Evolutionary conservation across 2,329 filamentous ascomycete species (phyloP).

Genomic region (Sphaerulina musiva): DNA sequence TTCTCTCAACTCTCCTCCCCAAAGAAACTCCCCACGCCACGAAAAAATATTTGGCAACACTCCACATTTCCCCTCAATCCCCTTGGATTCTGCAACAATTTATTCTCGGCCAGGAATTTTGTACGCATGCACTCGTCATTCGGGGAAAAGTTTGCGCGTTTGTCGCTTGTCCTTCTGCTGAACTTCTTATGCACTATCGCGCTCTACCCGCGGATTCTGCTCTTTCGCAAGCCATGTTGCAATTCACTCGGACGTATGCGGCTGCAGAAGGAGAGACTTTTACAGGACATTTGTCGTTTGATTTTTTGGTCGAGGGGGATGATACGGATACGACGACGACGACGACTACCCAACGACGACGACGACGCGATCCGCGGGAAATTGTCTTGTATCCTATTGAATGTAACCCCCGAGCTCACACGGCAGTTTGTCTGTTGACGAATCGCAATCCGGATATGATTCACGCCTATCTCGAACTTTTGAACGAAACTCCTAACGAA

Average conservation of each 20-base stretch:
- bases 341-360: too few relatives aligned
- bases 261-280: slow-evolving; percentile 44
- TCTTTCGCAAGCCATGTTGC: slow-evolving; percentile 55
- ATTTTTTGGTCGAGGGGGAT: slow-evolving; percentile 55
- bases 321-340: too few relatives aligned
- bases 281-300: slow-evolving; percentile 67
- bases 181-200: slow-evolving; percentile 60
- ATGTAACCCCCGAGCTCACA: slow-evolving; percentile 64
- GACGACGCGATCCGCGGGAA: slow-evolving; percentile 3
- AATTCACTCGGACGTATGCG: slow-evolving; percentile 57
- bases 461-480: slow-evolving; percentile 49
- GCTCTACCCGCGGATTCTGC: slow-evolving; percentile 51
- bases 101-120: slow-evolving; percentile 60
- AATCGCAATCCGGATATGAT: slow-evolving; percentile 40
- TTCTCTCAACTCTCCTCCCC: not conserved
- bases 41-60: slow-evolving; percentile 44
- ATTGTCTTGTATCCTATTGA: slow-evolving; percentile 58
- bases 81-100: slow-evolving; percentile 67
- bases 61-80: slow-evolving; percentile 49
- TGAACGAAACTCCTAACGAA: slow-evolving; percentile 16
- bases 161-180: slow-evolving; percentile 57
- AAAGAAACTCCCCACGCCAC: too few relatives aligned
- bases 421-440: slow-evolving; percentile 56
- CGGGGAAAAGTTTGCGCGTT: slow-evolving; percentile 59
- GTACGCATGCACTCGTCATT: slow-evolving; percentile 64